These are phyloP conservation scores for Leccinum truebloodii DNA, from an alignment of 768 basidiomycete genomes.

Conservation along the genomic window DNA sequence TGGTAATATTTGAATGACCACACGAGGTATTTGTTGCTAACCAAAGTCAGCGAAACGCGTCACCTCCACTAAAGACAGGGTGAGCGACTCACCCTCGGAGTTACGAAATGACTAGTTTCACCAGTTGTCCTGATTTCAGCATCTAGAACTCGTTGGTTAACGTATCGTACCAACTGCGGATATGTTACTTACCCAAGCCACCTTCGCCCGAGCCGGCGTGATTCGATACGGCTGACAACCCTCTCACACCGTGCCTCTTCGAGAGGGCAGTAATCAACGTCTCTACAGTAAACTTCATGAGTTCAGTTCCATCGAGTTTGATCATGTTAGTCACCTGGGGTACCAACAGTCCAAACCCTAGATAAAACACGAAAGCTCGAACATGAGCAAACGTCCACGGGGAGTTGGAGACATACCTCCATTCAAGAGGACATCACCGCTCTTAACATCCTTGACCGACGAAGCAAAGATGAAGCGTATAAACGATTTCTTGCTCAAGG, in stretches of 20 bases:
- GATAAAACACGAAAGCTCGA: neutral
- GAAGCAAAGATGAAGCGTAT: no score
- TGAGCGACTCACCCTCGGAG: constrained; percentile 65
- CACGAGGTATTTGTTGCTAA: constrained; percentile 78
- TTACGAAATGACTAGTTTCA: constrained; percentile 84
- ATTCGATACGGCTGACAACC: constrained; percentile 82
- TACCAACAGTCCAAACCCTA: constrained; percentile 89
- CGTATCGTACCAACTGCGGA: neutral
- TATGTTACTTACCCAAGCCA: constrained; percentile 56
- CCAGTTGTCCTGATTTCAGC: constrained; percentile 69
- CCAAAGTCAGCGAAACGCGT: neutral
- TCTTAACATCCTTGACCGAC: constrained; percentile 74
- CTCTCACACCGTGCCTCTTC: constrained; percentile 64
- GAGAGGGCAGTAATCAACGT: constrained; percentile 77
- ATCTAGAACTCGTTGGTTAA: constrained; percentile 44
- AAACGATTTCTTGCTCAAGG: no score
- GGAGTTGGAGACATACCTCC: constrained; percentile 60
- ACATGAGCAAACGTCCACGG: neutral
- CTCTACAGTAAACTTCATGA: constrained; percentile 43
- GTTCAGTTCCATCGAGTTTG: neutral
- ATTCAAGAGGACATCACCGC: constrained; percentile 72
- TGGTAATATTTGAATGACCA: no score
- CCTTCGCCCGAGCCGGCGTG: constrained; percentile 73
- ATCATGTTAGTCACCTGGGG: constrained; percentile 55
- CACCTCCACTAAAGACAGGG: neutral